Evolutionary conservation across 495 filamentous ascomycete species (phyloP), one percentile per base, ranked within the genome.

Genomic region (Penicillium atrosanguineum): DNA sequence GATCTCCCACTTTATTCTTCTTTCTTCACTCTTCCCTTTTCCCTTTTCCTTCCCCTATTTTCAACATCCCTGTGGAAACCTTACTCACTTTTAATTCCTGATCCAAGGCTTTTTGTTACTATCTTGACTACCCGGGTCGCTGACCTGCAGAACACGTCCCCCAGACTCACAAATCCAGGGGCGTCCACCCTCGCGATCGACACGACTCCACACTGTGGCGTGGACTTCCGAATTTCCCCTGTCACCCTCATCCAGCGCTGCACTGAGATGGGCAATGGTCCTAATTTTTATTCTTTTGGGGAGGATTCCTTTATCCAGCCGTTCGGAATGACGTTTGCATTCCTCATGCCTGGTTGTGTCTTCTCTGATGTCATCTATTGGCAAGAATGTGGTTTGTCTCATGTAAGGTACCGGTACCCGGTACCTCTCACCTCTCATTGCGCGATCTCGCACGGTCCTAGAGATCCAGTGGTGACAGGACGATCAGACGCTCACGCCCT

Each of bases 291-390:
- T 6, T 7, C 26, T 31, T 31, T 31, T 6, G 3, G 11, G 8
- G 11, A 40, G 28, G 38, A 44, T 56, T 43, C 46, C 25, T 46
- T 39, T n/a, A 14, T 19, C 42, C 50, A 49, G 45, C 38, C 50
- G 34, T 47, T 51, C 12, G 60, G 56, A 63, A 63, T 63, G 58
- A 60, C 57, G 53, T 53, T 46, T 1, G 29, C 53, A 57, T 61
- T 61, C 58, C 46, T 23, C 26, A 41, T 14, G 12, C 19, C 38
- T 40, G 38, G 38, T 9, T 40, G 38, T 40, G 34, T 48, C 48
- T 25, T 57, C 31, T 31, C 25, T 60, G 53, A 60, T 60, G 57
- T 56, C 53, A 60, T 60, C 44, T 55, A 3, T 23, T 12, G 41
- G 42, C 25, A 19, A 48, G 57, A 60, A 60, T 60, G 57, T 49